Base-by-base conservation (phyloP, 2,329 filamentous ascomycete species). In the Trichocomaceae sp. region DNA sequence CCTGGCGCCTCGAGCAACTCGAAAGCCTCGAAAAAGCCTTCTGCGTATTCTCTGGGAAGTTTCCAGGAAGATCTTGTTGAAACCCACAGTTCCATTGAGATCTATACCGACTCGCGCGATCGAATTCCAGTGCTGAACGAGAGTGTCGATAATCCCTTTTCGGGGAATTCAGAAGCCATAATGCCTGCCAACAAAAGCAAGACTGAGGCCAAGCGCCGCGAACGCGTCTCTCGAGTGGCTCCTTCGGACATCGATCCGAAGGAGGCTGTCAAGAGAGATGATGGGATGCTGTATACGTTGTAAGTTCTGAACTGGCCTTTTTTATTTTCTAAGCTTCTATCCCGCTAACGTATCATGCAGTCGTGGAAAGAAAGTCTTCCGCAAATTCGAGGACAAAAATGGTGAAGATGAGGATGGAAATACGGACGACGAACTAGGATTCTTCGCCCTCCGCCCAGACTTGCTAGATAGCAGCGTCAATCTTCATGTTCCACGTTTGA, bases 41-140 rank as follows among this genome's bases (percentile, higher is more conserved):
- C 68, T 49, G 72, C 69, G 20, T 77, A 74, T 58, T 75, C 74
- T 1, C 63, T 77, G 22, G 74, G 75, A 54, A 74, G 72, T 56
- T 75, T 75, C 46, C 64, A 65, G 26, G 66, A 71, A 13, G 64
- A 71, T 29, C 55, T 65, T 13, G 57, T 58, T 19, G 59, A 60
- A 19, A 63, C 59, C 20, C 69, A 73, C 41, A 66, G 69, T 4
- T 68, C 74, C 52, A 79, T 84, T 46, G 68, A 79, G 50, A 82
- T 85, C 58, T 85, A 77, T 69, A 84, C 81, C n/a, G 83, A 86
- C 61, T 79, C 79, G 23, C 79, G 82, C 60, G 82, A 84, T 63
- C 78, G 80, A 46, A 71, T 84, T 31, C 83, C 83, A 13, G 73
- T 78, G 49, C 56, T 77, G 2, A 79, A 80, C 58, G 64, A 73